Percentiles rank a stretch among this genome's conserved stretches.
phyloP scores from a whole-genome alignment of 257 asterid species.

The Solanum peruvianum region DNA sequence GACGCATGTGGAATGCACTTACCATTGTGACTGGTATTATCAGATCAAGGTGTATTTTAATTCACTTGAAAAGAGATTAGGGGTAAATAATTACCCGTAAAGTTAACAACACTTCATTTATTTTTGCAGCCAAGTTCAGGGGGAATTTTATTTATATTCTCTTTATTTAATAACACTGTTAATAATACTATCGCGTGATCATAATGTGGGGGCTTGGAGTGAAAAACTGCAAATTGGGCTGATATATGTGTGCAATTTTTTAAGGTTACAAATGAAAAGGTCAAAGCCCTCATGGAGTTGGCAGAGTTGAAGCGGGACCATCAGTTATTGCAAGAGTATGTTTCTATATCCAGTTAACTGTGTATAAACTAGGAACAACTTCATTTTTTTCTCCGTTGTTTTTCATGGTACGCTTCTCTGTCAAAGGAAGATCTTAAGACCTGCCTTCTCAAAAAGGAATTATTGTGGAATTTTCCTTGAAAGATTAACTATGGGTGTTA shows the following conservation, averaged over 20 bases:
- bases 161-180: not conserved
- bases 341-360: constrained; percentile 3
- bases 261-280: constrained; percentile 94
- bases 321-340: constrained; percentile 57
- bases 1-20: too few relatives aligned
- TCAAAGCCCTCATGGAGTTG: constrained; percentile 83
- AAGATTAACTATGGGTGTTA: not conserved
- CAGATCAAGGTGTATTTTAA: too few relatives aligned
- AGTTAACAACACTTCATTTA: too few relatives aligned
- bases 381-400: not conserved
- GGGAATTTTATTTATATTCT: too few relatives aligned
- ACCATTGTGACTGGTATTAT: too few relatives aligned
- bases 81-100: too few relatives aligned
- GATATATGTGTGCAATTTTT: constrained; percentile 4
- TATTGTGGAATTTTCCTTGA: not conserved
- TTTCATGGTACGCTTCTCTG: not conserved
- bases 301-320: constrained; percentile 79
- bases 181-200: not conserved
- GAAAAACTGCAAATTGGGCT: not conserved
- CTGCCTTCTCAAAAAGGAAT: not conserved
- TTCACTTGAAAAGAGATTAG: too few relatives aligned
- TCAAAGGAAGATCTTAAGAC: not conserved
- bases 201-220: not conserved
- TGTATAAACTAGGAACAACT: not conserved
- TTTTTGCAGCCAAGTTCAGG: too few relatives aligned